These are phyloP conservation scores for Epichloe festucae DNA, from an alignment of 2,329 filamentous ascomycete species.

Conservation along the genomic window DNA sequence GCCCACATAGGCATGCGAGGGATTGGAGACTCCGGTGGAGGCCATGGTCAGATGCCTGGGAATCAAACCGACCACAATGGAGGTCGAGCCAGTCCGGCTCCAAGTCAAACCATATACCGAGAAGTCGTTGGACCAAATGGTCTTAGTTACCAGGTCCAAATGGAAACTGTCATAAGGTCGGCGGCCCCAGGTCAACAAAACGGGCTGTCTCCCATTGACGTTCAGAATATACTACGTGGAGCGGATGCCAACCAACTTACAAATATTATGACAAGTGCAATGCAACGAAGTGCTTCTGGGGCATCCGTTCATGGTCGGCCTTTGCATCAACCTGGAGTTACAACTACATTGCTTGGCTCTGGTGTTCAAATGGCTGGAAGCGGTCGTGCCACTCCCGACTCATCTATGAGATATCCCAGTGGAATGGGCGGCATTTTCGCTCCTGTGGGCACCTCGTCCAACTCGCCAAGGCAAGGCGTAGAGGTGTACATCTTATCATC, in stretches of 20 bases:
- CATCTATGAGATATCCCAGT: slow-evolving; percentile 19
- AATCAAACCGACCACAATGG: slow-evolving; percentile 13
- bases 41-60: slow-evolving; percentile 7
- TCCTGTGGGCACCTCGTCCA: slow-evolving; percentile 4
- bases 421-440: slow-evolving; percentile 15
- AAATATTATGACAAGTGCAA: slow-evolving; percentile 34
- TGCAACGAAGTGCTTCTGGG: slow-evolving; percentile 38
- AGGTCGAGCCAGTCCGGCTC: slow-evolving; percentile 12
- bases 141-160: slow-evolving; percentile 22
- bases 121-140: slow-evolving; percentile 21
- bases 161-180: slow-evolving; percentile 21
- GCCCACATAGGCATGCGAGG: slow-evolving; percentile 28
- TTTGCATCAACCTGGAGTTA: slow-evolving; percentile 27
- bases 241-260: slow-evolving; percentile 33
- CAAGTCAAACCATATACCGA: slow-evolving; percentile 19
- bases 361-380: slow-evolving; percentile 28
- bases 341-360: slow-evolving; percentile 25
- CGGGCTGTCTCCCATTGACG: slow-evolving; percentile 28
- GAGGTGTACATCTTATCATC: slow-evolving; percentile 50
- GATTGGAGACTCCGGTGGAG: slow-evolving; percentile 20
- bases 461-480: slow-evolving; percentile 20
- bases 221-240: slow-evolving; percentile 32
- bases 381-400: slow-evolving; percentile 35
- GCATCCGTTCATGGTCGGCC: slow-evolving; percentile 27
- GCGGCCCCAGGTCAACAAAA: slow-evolving; percentile 10